Evolutionary conservation across 1,139 yeast species (phyloP).

Genomic region (Scheffersomyces cryptocercus): DNA sequence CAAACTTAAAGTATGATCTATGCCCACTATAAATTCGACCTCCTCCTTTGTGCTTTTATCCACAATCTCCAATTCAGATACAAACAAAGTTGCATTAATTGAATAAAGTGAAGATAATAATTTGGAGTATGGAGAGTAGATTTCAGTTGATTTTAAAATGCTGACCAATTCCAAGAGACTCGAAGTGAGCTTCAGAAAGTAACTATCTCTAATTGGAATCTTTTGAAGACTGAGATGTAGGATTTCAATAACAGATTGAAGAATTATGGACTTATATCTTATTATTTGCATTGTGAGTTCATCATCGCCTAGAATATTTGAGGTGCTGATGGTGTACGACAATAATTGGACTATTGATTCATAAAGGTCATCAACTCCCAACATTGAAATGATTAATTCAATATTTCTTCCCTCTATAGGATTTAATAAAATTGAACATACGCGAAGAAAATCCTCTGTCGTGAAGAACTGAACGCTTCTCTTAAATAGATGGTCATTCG

Average conservation of each 20-base stretch:
- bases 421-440: slow-evolving; percentile 29
- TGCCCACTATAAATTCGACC: slow-evolving; percentile 33
- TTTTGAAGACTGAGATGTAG: slow-evolving; percentile 27
- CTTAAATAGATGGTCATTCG: slow-evolving; percentile 26
- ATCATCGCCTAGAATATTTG: slow-evolving; percentile 31
- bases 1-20: slow-evolving; percentile 25
- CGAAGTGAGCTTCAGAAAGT: slow-evolving; percentile 28
- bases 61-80: slow-evolving; percentile 25
- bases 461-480: slow-evolving; percentile 26
- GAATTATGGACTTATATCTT: slow-evolving; percentile 30
- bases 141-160: slow-evolving; percentile 32
- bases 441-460: slow-evolving; percentile 36
- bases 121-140: slow-evolving; percentile 23
- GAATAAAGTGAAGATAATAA: slow-evolving; percentile 31
- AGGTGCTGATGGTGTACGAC: slow-evolving; percentile 31
- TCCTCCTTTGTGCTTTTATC: slow-evolving; percentile 32
- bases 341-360: slow-evolving; percentile 28
- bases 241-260: slow-evolving; percentile 30
- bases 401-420: slow-evolving; percentile 25
- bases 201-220: slow-evolving; percentile 36
- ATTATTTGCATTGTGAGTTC: slow-evolving; percentile 39
- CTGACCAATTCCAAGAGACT: slow-evolving; percentile 36
- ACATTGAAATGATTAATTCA: slow-evolving; percentile 22
- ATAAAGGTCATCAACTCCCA: slow-evolving; percentile 30
- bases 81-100: slow-evolving; percentile 31